Conservation (phyloP, 2,329 filamentous ascomycete species). For the Alternaria sp. region DNA sequence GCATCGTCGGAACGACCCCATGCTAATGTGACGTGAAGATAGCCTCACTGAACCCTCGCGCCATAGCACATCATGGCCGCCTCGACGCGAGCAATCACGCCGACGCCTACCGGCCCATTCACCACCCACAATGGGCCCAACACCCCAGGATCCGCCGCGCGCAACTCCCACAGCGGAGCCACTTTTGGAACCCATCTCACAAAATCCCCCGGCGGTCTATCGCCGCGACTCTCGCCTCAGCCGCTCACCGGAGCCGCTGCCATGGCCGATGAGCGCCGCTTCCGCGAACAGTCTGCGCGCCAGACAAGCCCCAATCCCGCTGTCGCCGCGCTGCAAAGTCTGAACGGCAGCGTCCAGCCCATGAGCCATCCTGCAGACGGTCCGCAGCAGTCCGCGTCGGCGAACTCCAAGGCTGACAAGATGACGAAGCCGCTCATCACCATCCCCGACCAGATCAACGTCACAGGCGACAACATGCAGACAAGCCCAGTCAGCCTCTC, state of each 20-base stretch:
- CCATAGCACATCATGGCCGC: conserved; percentile 51
- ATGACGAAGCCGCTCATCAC: conserved; percentile 59
- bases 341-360: conserved; percentile 51
- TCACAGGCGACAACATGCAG: conserved; percentile 57
- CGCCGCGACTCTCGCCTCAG: conserved; percentile 51
- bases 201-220: conserved; percentile 53
- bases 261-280: conserved; percentile 58
- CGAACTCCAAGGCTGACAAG: conserved; percentile 59
- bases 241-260: conserved; percentile 59
- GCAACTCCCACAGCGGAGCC: conserved; percentile 37
- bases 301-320: conserved; percentile 61
- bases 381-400: conserved; percentile 52
- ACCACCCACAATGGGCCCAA: conserved; percentile 49
- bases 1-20: not conserved
- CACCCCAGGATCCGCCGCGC: conserved; percentile 49
- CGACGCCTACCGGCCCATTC: conserved; percentile 53
- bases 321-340: conserved; percentile 53
- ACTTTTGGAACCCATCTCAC: conserved; percentile 51
- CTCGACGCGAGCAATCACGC: conserved; percentile 54
- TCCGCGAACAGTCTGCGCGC: conserved; percentile 52
- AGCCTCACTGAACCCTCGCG: conserved; percentile 2
- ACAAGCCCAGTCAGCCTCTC: conserved; percentile 62
- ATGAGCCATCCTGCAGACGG: conserved; percentile 51
- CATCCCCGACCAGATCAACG: conserved; percentile 54
- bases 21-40: conserved; percentile 24